Base-by-base conservation (phyloP, 2,329 filamentous ascomycete species). In the Teratosphaeria nubilosa region DNA sequence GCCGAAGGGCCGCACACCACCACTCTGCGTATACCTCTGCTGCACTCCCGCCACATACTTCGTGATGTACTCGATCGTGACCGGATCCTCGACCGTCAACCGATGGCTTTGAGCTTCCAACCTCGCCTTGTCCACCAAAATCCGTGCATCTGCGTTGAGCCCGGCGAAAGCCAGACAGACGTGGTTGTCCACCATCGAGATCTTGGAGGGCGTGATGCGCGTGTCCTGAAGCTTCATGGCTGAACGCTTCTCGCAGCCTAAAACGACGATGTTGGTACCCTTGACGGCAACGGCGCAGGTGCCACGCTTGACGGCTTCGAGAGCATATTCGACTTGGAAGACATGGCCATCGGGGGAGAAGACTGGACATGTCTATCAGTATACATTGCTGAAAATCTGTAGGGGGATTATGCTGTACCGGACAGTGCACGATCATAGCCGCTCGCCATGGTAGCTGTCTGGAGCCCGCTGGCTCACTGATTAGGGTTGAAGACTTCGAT, bases 161-260 rank as follows among this genome's bases (percentile, higher is more conserved):
- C 94, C 94, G 63, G 94, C 94, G 69, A 99, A 99, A 64, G 94
- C 94, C 65, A 99, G 88, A 73, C 91, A 95, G 70, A 96, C 91
- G 77, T 99, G 94, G 71, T 86, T 89, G 76, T 99, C 94, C 72
- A 99, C 85, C 65, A 96, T 85, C 68, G 91, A 91, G 75, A 99
- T 96, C 82, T 99, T 99, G 68, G 94, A 97, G 13, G 94, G 94
- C 31, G 94, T 99, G 76, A 99, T 99, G 74, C 94, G 88, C 59
- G 95, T 99, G 77, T 99, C 94, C 82, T 99, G 94, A 61, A 99
- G 86, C 80, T 99, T 99, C 88, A 99, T 96, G 34, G 94, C 94
- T 56, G 94, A 97, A 69, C 92, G 86, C 83, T 99, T 99, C 80
- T 99, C 94, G 77, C 94, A 99, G 69, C 94, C 94, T 54, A 99